A percentile compares a stretch with the other conserved stretches of the same genome.
These are phyloP conservation scores for Russula abietina DNA, from an alignment of 768 basidiomycete genomes.

Conservation along the genomic window DNA sequence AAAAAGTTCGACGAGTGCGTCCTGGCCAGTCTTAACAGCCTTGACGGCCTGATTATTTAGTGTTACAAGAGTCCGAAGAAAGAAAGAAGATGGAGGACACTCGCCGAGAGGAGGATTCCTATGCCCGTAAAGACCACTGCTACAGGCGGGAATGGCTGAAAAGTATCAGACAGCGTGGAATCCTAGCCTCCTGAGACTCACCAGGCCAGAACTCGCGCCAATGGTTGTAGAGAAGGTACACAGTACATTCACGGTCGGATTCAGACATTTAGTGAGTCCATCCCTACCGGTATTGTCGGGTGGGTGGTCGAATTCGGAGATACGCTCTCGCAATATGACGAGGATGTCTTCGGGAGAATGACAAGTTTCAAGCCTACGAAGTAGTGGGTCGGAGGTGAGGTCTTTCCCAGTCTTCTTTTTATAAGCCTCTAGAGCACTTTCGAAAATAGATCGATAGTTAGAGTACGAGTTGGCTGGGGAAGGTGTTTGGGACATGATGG, in stretches of 20 bases:
- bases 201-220: neutral
- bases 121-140: neutral
- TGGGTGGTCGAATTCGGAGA: neutral
- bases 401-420: conserved; percentile 2
- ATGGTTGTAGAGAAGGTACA: neutral
- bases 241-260: neutral
- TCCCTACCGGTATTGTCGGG: no score
- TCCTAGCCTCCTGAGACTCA: neutral
- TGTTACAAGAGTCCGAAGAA: neutral
- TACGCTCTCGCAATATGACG: neutral
- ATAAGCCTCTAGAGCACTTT: neutral
- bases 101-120: neutral
- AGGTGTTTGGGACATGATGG: neutral
- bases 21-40: neutral
- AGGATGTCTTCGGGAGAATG: neutral
- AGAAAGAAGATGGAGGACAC: neutral
- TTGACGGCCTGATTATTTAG: neutral
- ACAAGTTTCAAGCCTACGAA: neutral
- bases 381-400: neutral
- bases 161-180: neutral
- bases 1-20: neutral
- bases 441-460: neutral
- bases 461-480: neutral
- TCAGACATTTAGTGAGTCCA: neutral
- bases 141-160: neutral